Evolutionary conservation across 306 rosid genomes (phyloP).

Genomic region (Cajanus cajan): DNA sequence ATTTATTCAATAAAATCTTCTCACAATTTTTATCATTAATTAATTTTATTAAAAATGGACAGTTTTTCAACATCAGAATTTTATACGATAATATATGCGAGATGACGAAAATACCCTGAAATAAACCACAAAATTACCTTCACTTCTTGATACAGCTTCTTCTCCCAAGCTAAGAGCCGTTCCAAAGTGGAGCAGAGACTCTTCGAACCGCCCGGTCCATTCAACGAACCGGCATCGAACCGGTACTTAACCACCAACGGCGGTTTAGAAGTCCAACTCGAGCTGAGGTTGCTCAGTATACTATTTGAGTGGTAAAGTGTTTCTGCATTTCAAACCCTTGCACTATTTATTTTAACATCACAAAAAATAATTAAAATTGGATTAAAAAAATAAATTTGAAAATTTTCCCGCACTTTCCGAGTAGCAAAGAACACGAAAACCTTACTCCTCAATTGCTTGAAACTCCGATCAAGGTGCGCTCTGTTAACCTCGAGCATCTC

Average conservation of each 20-base stretch:
- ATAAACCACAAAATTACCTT: slow-evolving; percentile 48
- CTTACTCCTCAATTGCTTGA: slow-evolving; percentile 79
- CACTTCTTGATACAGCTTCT: slow-evolving; percentile 80
- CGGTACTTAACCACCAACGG: slow-evolving; percentile 82
- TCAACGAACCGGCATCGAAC: slow-evolving; percentile 67
- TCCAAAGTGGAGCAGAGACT: slow-evolving; percentile 86
- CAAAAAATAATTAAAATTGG: not conserved
- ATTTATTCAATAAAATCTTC: too few relatives aligned
- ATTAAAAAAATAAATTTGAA: not conserved
- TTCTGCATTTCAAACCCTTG: slow-evolving; percentile 43
- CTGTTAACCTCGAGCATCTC: slow-evolving; percentile 75
- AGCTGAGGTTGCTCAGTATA: slow-evolving; percentile 71
- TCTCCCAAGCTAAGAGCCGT: slow-evolving; percentile 94
- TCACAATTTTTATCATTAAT: too few relatives aligned
- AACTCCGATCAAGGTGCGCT: slow-evolving; percentile 83
- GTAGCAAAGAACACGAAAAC: not conserved
- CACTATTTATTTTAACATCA: not conserved
- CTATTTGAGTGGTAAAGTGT: slow-evolving; percentile 91
- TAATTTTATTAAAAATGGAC: too few relatives aligned
- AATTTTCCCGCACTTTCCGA: slow-evolving; percentile 11
- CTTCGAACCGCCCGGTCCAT: slow-evolving; percentile 60
- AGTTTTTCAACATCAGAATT: not conserved
- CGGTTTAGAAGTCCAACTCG: slow-evolving; percentile 91
- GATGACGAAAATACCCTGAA: not conserved
- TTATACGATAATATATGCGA: not conserved